Base-by-base conservation (phyloP, 345 rosid species). In the Luvunga scandens region DNA sequence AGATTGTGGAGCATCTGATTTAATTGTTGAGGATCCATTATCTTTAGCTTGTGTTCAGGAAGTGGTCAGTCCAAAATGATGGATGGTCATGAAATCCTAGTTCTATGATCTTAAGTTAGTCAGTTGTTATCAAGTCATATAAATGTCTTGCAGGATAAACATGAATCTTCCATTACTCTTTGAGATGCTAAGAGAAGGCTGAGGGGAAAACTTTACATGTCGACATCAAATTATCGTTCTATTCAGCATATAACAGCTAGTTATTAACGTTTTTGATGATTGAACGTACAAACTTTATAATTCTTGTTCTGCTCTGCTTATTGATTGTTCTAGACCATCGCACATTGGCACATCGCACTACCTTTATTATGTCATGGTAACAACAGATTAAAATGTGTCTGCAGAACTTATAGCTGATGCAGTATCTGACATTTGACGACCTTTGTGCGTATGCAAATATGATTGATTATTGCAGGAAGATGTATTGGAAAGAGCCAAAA, bases 401-500 rank as follows among this genome's bases (percentile, higher is more conserved):
- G 22, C 1, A 24, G 60, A 10, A 50, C 53, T 50, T 61, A 27
- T 53, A 62, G 50, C 8, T 4, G 13, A 8, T 7, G 57, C 59
- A 25, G 30, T 75, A 48, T 31, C 14, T 50, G 13, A 30, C 4
- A 34, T 57, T 42, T 66, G 65, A 36, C 34, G 21, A 53, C 34
- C 27, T 38, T 25, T 67, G 13, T 19, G 66, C 19, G 24, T 68
- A 30, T n/a, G 25, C 22, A 22, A 1, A 39, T 68, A 24, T 68
- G 24, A 22, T 48, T 68, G 34, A 30, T 57, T 28, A 6, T 28
- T 84, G 82, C 87, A 93, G 97, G 94, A 87, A 73, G 99, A 93
- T 75, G 94, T 93, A 72, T 83, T 92, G 36, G 94, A 89, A 81
- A 89, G 94, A 81, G 98, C 98, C 25, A 90, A 87, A 79, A 90